phyloP scores from a whole-genome alignment of 805 yeast species.

The Lachancea meyersii region DNA sequence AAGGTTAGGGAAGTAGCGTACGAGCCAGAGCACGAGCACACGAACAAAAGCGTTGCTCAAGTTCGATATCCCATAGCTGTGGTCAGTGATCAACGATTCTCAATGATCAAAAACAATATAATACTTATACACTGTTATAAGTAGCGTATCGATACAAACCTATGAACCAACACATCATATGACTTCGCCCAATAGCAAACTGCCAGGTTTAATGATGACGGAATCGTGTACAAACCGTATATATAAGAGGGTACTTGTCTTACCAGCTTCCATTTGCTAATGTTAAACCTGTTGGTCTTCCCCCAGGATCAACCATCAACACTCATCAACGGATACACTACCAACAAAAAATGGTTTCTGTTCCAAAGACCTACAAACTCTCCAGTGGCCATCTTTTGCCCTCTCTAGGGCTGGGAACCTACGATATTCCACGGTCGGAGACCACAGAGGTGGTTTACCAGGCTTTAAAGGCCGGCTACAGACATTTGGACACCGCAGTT shows the following conservation, averaged over 20 bases:
- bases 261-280: too few relatives aligned
- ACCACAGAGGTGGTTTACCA: slow-evolving; percentile 42
- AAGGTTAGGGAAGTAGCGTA: too few relatives aligned
- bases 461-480: slow-evolving; percentile 61
- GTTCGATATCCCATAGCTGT: too few relatives aligned
- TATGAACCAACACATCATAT: background rate
- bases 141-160: background rate
- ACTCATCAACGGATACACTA: too few relatives aligned
- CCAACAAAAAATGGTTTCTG: slow-evolving; percentile 6
- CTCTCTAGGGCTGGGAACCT: slow-evolving; percentile 51
- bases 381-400: slow-evolving; percentile 55
- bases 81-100: too few relatives aligned
- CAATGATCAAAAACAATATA: too few relatives aligned
- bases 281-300: too few relatives aligned
- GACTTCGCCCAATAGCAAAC: background rate
- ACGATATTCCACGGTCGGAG: slow-evolving; percentile 35
- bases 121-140: background rate
- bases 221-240: background rate
- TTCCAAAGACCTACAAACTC: slow-evolving; percentile 35
- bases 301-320: too few relatives aligned
- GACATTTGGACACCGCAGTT: slow-evolving; percentile 71
- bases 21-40: too few relatives aligned
- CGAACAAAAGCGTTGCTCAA: too few relatives aligned
- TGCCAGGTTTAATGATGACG: background rate
- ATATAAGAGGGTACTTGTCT: background rate